phyloP scores from a whole-genome alignment of 768 basidiomycete species.

The Phylloporus sp. region DNA sequence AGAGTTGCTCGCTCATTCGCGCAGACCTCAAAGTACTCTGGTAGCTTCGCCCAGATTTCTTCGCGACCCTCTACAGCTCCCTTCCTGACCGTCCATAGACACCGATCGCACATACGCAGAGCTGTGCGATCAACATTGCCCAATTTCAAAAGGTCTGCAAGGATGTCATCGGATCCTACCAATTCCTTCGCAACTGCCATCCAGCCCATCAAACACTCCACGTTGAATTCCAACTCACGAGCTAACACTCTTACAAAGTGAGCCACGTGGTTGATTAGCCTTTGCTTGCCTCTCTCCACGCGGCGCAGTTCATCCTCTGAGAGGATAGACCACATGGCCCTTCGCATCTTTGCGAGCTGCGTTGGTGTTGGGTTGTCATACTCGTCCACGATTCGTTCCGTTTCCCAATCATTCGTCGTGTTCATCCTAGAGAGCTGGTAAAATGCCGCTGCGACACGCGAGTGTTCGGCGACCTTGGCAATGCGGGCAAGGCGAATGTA shows the following conservation, averaged over 20 bases:
- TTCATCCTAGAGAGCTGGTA: neutral
- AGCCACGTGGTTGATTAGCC: neutral
- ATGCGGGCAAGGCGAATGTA: neutral
- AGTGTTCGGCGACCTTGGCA: neutral
- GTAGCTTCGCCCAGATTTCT: neutral
- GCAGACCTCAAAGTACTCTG: neutral
- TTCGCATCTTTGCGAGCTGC: neutral
- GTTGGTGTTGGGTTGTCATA: neutral
- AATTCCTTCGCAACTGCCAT: neutral
- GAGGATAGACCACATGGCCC: constrained; percentile 4
- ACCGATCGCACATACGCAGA: neutral
- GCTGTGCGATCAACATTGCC: neutral
- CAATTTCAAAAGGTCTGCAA: neutral
- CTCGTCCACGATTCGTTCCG: neutral
- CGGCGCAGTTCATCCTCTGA: neutral
- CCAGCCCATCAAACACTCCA: neutral
- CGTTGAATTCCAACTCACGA: neutral
- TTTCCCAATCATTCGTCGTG: neutral
- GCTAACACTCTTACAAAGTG: neutral
- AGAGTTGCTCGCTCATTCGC: neutral
- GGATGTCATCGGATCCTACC: neutral
- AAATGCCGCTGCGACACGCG: neutral
- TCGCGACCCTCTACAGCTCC: neutral
- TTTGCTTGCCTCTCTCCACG: neutral
- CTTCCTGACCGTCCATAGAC: neutral